Evolutionary conservation across 352 stramenopile species (phyloP), one percentile per base, ranked within the genome.

Genomic region (Phytophthora crassamura): DNA sequence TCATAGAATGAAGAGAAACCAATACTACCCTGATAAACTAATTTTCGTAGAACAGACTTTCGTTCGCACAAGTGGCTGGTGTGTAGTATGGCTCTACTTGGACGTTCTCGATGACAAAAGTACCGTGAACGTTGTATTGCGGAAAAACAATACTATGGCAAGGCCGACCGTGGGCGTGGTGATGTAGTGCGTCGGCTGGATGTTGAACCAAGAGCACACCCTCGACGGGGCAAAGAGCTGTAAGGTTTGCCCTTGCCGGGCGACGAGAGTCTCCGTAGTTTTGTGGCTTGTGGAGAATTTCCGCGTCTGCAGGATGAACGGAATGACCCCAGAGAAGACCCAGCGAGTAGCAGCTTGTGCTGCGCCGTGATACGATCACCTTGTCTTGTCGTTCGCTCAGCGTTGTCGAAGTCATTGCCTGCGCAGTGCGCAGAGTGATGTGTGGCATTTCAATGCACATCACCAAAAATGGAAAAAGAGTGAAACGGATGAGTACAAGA

Each of bases 111-210:
- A 73, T 69, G 36, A 57, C 15, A 49, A 57, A 73, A 5, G 30
- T 59, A 2, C 65, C 65, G 32, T 74, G 65, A 9, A 74, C 56
- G n/a, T 69, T 74, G 41, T 74, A 74, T 39, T 74, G 65, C 2
- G 65, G 65, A 3, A 55, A 30, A 5, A 73, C 65, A 40, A 64
- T 60, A 40, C 60, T 64, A 33, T 66, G 65, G 22, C 65, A 69
- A 18, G 66, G 40, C 32, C 14, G 33, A 15, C 41, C 35, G 16
- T 49, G 20, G 11, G 4, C 11, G 35, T 56, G 2, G 46, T 48
- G 40, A 59, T 62, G 39, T 66, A 69, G 49, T 74, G 52, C 5
- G 52, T 69, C 7, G 59, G 38, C 15, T 74, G 14, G 36, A 60
- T 34, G 16, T 69, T 67, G 22, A 64, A 64, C 54, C 54, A 53